These are phyloP conservation scores for Hypoxylon rubiginosum DNA, from an alignment of 2,329 filamentous ascomycete species.

Conservation along the genomic window DNA sequence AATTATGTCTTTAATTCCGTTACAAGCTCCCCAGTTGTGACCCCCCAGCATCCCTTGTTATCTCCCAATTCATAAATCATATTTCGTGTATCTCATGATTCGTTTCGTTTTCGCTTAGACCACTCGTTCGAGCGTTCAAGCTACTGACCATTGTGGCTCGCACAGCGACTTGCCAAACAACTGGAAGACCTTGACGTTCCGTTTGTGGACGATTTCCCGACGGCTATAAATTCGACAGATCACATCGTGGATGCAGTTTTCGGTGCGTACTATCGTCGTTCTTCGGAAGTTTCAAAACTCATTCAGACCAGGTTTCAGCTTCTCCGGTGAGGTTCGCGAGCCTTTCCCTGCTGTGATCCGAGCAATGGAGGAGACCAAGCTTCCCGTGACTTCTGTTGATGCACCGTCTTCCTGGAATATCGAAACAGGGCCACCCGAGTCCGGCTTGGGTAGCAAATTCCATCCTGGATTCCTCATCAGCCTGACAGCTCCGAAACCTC, in stretches of 20 bases:
- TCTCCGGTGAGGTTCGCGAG: conserved; percentile 91
- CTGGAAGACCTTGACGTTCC: conserved; percentile 85
- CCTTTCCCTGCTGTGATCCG: conserved; percentile 88
- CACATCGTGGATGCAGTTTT: conserved; percentile 95
- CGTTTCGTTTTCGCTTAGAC: conserved; percentile 42
- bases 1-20: conserved; percentile 8
- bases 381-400: conserved; percentile 90
- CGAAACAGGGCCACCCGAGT: conserved; percentile 82
- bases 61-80: neutral
- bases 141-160: conserved; percentile 35
- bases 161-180: conserved; percentile 84
- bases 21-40: neutral
- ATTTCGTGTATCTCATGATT: conserved; percentile 25
- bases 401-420: conserved; percentile 97
- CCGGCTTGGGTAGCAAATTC: conserved; percentile 83
- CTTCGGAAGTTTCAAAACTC: conserved; percentile 28
- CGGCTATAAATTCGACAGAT: conserved; percentile 76
- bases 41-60: conserved; percentile 1
- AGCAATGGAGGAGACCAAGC: conserved; percentile 76
- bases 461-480: conserved; percentile 86
- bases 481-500: conserved; percentile 92
- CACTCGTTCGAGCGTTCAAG: conserved; percentile 42
- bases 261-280: conserved; percentile 63
- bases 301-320: conserved; percentile 77
- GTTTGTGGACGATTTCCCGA: conserved; percentile 83